Evolutionary conservation across 2,329 filamentous ascomycete species (phyloP), one percentile per base, ranked within the genome.

Genomic region (Beauveria sp.): DNA sequence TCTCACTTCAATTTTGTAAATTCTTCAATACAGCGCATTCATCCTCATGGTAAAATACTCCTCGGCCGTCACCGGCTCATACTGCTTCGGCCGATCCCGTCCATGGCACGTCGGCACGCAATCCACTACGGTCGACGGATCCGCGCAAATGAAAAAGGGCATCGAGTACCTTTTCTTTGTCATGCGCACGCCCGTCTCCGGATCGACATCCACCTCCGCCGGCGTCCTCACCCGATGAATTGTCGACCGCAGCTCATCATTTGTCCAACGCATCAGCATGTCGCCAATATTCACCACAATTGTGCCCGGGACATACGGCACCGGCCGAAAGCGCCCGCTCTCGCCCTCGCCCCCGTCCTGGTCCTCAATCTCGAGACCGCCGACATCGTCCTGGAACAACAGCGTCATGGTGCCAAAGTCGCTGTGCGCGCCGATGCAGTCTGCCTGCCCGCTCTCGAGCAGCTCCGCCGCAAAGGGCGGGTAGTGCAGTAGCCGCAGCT

Each of bases 401-500:
- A 73, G 66, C 2, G 71, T 73, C 54, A 73, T 65, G 34, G 69
- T 71, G 24, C 70, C 69, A 57, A 72, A 73, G n/a, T 73, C 71
- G 5, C 69, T 72, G 61, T 73, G 71, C 61, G 70, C 69, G 1
- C 68, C 67, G 20, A 72, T 72, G 8, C 71, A 66, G 3, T 65
- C 70, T 1, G 68, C 67, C 1, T 51, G 63, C 1, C 67, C 73
- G 22, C 69, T 66, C 3, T 63, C 62, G 7, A 75, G 67, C 38
- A 69, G 63, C 22, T 68, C 66, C 4, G 68, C 68, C 12, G 72
- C 67, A 14, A 72, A 66, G 1, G 71, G 67, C 3, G 74, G 74
- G 60, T 75, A 88, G 68, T 87, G 84, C 18, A 87, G 72, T 28
- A 88, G 70, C 1, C 86, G 78, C 10, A 87, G 73, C 63, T 86